Base-by-base conservation (phyloP, 2,329 filamentous ascomycete genomes). In the Xenosphaeropsis pyriputrescens region DNA sequence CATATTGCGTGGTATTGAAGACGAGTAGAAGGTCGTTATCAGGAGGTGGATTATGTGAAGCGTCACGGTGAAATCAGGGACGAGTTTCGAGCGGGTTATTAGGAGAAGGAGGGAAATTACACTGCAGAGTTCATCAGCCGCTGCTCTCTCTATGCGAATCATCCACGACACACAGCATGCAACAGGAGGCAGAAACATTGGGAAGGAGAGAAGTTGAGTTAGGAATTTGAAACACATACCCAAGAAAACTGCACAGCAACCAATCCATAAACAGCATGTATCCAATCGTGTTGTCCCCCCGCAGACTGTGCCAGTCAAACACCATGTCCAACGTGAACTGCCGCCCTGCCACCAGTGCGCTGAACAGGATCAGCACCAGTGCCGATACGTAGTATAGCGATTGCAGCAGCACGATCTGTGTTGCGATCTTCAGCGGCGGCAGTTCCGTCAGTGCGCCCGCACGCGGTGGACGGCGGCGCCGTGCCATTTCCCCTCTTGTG, bases 51-150 rank as follows among this genome's bases (percentile, higher is more conserved):
- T 64, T 56, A 83, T 72, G 62, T 93, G 85, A 14, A 95, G 72
- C 2, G 89, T 94, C 17, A 95, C 65, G 22, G 85, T 84, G 57
- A 96, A 98, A 61, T 98, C 91, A 47, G 85, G 85, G 36, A 96
- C 83, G 43, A 96, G 80, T 58, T 96, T 96, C 35, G 82, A 91
- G 44, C 91, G 85, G 15, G 80, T 78, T 47, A 98, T 75, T 41
- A 96, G 66, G 38, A 89, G 62, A 36, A 94, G 75, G 41, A 95
- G 79, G 32, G 85, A 82, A 41, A 93, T 75, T 32, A 85, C 75
- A 55, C 89, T 96, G 52, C 14, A 31, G 6, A 36, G 4, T 18
- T 5, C 5, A 9, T 36, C 13, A 39, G 41, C 4, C 22, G 8
- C 8, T 26, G 12, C 22, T 9, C 12, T 11, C 12, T 9, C 5